These are phyloP conservation scores for Reutealis trisperma DNA, from an alignment of 345 rosid genomes.

Conservation along the genomic window DNA sequence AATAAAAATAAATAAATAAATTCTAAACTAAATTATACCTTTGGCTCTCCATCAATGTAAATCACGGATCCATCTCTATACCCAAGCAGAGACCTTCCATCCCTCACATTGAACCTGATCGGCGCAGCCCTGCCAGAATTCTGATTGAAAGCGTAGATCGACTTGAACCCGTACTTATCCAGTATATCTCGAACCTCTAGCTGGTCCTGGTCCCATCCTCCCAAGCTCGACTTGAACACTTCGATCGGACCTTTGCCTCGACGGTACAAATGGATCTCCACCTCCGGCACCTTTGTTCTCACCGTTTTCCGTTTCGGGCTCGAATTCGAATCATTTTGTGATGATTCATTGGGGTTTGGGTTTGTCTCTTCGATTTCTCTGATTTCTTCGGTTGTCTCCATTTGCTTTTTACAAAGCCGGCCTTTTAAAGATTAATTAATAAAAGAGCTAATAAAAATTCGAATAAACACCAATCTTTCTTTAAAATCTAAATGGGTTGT, in stretches of 20 bases:
- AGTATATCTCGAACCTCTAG: conserved; percentile 78
- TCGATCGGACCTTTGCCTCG: conserved; percentile 82
- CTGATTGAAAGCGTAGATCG: conserved; percentile 72
- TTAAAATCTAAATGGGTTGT: too few species aligned
- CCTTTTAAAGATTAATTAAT: not conserved
- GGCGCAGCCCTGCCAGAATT: conserved; percentile 72
- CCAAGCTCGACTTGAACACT: conserved; percentile 68
- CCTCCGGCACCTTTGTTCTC: conserved; percentile 61
- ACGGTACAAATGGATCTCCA: conserved; percentile 74
- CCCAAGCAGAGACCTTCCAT: conserved; percentile 71
- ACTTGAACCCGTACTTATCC: conserved; percentile 70
- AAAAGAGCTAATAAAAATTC: too few species aligned
- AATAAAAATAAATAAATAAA: not conserved
- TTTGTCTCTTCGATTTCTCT: conserved; percentile 57
- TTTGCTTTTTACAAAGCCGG: conserved; percentile 14
- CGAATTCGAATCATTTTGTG: not conserved
- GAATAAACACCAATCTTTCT: too few species aligned
- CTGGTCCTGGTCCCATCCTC: conserved; percentile 89
- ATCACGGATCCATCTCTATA: conserved; percentile 75
- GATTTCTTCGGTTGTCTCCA: conserved; percentile 35
- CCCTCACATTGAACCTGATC: conserved; percentile 71
- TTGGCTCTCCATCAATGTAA: conserved; percentile 84
- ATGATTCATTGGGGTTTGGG: not conserved
- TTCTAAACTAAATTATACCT: conserved; percentile 40
- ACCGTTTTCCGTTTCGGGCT: conserved; percentile 29